Evolutionary conservation across 345 rosid species (phyloP), one percentile per base, ranked within the genome.

Genomic region (Ceriops zippeliana): DNA sequence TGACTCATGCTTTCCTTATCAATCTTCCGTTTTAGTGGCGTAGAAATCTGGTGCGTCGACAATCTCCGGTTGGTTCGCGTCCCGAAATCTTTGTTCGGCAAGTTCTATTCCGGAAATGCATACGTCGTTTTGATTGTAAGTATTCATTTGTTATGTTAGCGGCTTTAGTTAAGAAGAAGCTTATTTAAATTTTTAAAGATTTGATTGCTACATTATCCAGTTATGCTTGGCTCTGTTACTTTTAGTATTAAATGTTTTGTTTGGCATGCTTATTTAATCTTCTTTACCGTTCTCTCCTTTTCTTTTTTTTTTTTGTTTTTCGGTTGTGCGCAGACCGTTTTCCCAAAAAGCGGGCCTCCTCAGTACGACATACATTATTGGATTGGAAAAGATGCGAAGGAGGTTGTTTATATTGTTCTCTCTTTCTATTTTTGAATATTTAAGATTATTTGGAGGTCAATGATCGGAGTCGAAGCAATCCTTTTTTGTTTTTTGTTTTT

Each of bases 41-140:
- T 89, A 73, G 90, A 92, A 75, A 86, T 92, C 54, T 92, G 98
- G 96, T 88, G 96, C 63, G 52, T 86, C 52, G 87, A 83, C 71
- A 79, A 85, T 16, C 79, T 79, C 27, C 87, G 54, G 34, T 73
- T 85, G 73, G 83, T 86, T 37, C 76, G 85, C 1, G 71, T 92
- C 26, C 83, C 90, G 0, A 86, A 81, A 80, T 78, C 93, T 30
- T 77, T 79, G 52, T 80, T 78, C 21, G 93, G 98, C 16, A 92
- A 83, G 76, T 92, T 92, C 69, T 81, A 84, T 71, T 81, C 90
- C 24, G 93, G 92, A 73, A 85, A 85, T 70, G 84, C 89, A 3
- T 92, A 86, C 73, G 19, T 92, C 54, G 75, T 89, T 69, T 75
- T 92, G 62, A 79, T 83, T 67, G 97, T 91, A 82, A 68, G 88